Base-by-base conservation (phyloP, 2,329 filamentous ascomycete species). In the Chaetothyriales sp. region DNA sequence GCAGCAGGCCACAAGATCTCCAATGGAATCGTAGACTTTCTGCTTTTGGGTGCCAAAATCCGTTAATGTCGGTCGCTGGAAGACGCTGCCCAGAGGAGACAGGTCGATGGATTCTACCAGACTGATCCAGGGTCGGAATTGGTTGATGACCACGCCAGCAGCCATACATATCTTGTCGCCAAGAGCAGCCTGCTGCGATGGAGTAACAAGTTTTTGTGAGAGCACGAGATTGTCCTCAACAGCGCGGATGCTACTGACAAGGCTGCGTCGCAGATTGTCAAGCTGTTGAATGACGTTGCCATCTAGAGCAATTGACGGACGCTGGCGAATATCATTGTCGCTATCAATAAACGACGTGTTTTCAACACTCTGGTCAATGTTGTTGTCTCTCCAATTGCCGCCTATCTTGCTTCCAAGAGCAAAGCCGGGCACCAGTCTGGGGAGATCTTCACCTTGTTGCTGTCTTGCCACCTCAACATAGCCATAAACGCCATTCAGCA, bases 381-480 rank as follows among this genome's bases (percentile, higher is more conserved):
- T 79, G 59, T 82, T 81, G 63, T 75, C 79, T 58, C 78, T 86
- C 92, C 92, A 98, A 65, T 82, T 90, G 39, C 89, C 92, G 46
- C 89, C 90, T 3, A 79, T 77, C 44, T 75, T 80, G 65, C 86
- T 94, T 26, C 89, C 87, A 54, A 89, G 80, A 28, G 96, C 83
- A 64, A 98, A 98, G 1, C 92, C 92, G 18, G 92, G 92, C 50
- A 93, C 83, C 2, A 96, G 74, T n/a, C 92, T 81, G 15, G 86
- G 87, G 50, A 96, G 93, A 43, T 92, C 85, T 63, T 95, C 90
- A 51, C 90, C 90, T 51, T 89, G 78, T 66, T 96, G 92, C 65
- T 94, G 86, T 59, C 87, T 81, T 15, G 92, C 92, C 46, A 96
- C 86, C 64, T 96, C 90, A 36, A 96, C 90, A 65, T 95, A 98